Percentiles rank a stretch among this genome's conserved stretches.
Evolutionary conservation across 176 grass and related monocot species (phyloP).

Genomic region (Bolboschoenus planiculmis): DNA sequence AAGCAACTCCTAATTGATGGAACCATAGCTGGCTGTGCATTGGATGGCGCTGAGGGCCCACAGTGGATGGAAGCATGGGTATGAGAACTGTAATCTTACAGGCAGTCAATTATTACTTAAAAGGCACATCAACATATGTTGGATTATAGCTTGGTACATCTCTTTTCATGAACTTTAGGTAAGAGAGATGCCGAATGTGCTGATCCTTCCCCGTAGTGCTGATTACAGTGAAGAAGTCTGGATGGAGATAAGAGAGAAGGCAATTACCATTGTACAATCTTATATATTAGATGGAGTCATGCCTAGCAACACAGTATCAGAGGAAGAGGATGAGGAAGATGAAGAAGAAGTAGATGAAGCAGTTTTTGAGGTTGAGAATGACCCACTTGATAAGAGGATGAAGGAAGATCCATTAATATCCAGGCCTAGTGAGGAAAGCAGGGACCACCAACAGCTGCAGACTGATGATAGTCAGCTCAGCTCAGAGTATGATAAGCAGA

Average conservation of each 20-base stretch:
- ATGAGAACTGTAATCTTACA: conserved; percentile 33
- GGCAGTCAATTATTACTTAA: conserved; percentile 24
- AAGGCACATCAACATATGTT: conserved; percentile 12
- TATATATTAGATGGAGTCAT: conserved; percentile 90
- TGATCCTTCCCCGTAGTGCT: conserved; percentile 89
- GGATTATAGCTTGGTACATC: background rate
- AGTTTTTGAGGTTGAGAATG: conserved; percentile 52
- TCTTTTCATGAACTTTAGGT: conserved; percentile 46
- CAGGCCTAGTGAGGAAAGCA: conserved; percentile 34
- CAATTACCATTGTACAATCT: conserved; percentile 79
- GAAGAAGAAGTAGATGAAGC: conserved; percentile 70
- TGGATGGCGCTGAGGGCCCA: conserved; percentile 89
- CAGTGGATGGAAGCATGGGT: conserved; percentile 99
- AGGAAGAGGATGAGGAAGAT: conserved; percentile 74
- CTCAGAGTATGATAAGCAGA: conserved; percentile 56
- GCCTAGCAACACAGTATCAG: conserved; percentile 67
- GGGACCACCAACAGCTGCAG: conserved; percentile 25
- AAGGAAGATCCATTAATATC: conserved; percentile 40
- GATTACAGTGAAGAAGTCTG: conserved; percentile 99
- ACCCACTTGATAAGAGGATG: conserved; percentile 38
- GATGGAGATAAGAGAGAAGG: conserved; percentile 97
- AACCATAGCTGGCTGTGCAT: conserved; percentile 85
- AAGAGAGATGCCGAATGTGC: conserved; percentile 94
- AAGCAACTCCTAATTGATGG: conserved; percentile 92
- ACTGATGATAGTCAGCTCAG: conserved; percentile 66